A percentile compares a stretch with the other conserved stretches of the same genome.
These are phyloP conservation scores for Ophiocordyceps unilateralis DNA, from an alignment of 2,329 filamentous ascomycete genomes.

Conservation along the genomic window DNA sequence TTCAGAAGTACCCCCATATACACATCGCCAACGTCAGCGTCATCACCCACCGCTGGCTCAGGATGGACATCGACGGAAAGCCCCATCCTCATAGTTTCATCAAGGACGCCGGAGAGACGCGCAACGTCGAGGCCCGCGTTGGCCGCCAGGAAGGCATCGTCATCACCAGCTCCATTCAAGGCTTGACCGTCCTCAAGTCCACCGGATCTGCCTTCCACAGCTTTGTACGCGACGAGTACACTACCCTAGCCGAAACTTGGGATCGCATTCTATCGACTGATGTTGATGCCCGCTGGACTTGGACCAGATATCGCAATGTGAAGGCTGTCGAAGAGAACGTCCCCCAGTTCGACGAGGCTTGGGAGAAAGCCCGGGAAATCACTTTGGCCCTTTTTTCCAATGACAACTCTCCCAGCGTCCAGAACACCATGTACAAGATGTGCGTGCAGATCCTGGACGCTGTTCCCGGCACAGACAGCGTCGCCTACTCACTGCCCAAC, in stretches of 20 bases:
- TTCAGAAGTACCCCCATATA: slow-evolving; percentile 79
- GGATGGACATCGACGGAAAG: slow-evolving; percentile 72
- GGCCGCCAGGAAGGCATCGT: slow-evolving; percentile 52
- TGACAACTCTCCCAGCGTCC: slow-evolving; percentile 83
- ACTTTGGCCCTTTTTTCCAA: slow-evolving; percentile 85
- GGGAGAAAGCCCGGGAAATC: slow-evolving; percentile 59
- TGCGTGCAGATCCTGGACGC: slow-evolving; percentile 65
- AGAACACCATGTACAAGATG: slow-evolving; percentile 99
- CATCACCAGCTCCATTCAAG: slow-evolving; percentile 62
- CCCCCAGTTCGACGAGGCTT: slow-evolving; percentile 62
- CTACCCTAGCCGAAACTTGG: slow-evolving; percentile 76
- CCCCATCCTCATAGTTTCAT: slow-evolving; percentile 91
- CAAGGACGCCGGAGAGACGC: slow-evolving; percentile 75
- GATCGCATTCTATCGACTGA: slow-evolving; percentile 92
- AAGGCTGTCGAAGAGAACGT: slow-evolving; percentile 47
- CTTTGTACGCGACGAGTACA: slow-evolving; percentile 87
- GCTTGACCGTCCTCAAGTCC: slow-evolving; percentile 83
- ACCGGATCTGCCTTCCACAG: slow-evolving; percentile 93
- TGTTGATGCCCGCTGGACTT: slow-evolving; percentile 74
- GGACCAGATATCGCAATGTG: slow-evolving; percentile 53
- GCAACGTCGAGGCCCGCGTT: slow-evolving; percentile 60
- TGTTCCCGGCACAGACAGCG: slow-evolving; percentile 52
- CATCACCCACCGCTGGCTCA: slow-evolving; percentile 77
- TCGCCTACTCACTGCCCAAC: slow-evolving; percentile 80
- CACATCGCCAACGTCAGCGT: slow-evolving; percentile 67